Evolutionary conservation across 495 filamentous ascomycete genomes (phyloP), one percentile per base, ranked within the genome.

Genomic region (Podospora australis): DNA sequence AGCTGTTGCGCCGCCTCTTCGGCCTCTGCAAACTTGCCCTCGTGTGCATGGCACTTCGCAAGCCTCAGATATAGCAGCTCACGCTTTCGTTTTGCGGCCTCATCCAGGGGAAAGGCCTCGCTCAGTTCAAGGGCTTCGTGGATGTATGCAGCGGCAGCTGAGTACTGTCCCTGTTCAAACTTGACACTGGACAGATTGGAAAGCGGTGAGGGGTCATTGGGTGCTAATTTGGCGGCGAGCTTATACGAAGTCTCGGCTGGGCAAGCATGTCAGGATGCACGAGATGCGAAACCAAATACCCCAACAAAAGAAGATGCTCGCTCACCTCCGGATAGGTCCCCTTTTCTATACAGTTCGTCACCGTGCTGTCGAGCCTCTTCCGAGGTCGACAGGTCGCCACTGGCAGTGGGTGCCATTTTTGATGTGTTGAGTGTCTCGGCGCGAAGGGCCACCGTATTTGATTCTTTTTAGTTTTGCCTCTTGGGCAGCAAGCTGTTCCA

Each of bases 141-240:
- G 2, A 52, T 52, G 41, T 52, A 63, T 9, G 44, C 22, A 21
- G 57, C 38, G 25, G 61, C 55, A 25, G 47, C 53, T 5, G 36
- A 19, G 30, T 68, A 68, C 42, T 59, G 57, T 5, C 67, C 66
- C 24, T 46, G 46, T 44, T 70, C 67, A 24, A 68, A 66, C 30
- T 57, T 50, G 34, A 55, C 57, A 42, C 53, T 56, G 2, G 64
- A 66, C 19, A 70, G 50, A 29, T 69, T 66, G 2, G 67, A 69
- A 7, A 69, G 35, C 4, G 63, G 62, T 11, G 46, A 44, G 0
- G 58, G 56, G 7, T 61, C 53, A 11, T 43, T 40, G 13, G 59
- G 62, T 16, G 52, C 59, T 9, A 65, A 42, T 7, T 7, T 16
- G 7, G 34, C 34, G 29, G 62, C 65, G 39, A 51, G 39, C 22